Base-by-base conservation (phyloP, 768 basidiomycete genomes). In the Boletus subparvulus region DNA sequence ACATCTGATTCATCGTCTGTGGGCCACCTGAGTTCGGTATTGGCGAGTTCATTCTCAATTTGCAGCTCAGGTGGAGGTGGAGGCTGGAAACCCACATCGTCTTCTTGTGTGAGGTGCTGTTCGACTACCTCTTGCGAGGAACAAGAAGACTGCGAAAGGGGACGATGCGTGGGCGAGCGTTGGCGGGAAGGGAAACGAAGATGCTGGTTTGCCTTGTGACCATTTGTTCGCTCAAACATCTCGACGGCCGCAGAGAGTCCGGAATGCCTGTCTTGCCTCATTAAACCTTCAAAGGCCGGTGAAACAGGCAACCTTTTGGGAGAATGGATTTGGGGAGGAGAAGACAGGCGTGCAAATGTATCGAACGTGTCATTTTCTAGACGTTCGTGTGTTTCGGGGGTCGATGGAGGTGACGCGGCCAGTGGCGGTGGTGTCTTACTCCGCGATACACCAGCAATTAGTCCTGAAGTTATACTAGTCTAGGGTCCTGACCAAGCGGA, bases 41-140 rank as follows among this genome's bases (percentile, higher is more conserved):
- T 62, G 42, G 26, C 19, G 14, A 41, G n/a, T n/a, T 64, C 59
- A 26, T 37, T 37, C 28, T 61, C 61, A 3, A 26, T 30, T 28
- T 50, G 55, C 32, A 24, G 47, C 19, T 52, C 54, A 1, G 56
- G 28, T 33, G 46, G 35, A 17, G 35, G 35, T 37, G 44, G 58
- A 41, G 54, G 26, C 46, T 44, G 64, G 28, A 54, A 41, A 16
- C 17, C 65, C 42, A 69, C 53, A 4, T 57, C 61, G 13, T 61
- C 68, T 35, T 68, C 72, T 63, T 80, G 80, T 1, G 81, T 81
- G 33, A 83, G 71, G n/a, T 82, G 78, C 32, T 71, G 70, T 59
- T 80, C 79, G 21, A 83, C 80, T 12, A 68, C 76, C 36, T 70
- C 71, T 53, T 76, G 74, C 8, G 80, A 80, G 36, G 61, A 69